A percentile compares a stretch with the other conserved stretches of the same genome.
These are phyloP conservation scores for Ampelomyces quisqualis DNA, from an alignment of 2,329 filamentous ascomycete genomes.

Conservation along the genomic window DNA sequence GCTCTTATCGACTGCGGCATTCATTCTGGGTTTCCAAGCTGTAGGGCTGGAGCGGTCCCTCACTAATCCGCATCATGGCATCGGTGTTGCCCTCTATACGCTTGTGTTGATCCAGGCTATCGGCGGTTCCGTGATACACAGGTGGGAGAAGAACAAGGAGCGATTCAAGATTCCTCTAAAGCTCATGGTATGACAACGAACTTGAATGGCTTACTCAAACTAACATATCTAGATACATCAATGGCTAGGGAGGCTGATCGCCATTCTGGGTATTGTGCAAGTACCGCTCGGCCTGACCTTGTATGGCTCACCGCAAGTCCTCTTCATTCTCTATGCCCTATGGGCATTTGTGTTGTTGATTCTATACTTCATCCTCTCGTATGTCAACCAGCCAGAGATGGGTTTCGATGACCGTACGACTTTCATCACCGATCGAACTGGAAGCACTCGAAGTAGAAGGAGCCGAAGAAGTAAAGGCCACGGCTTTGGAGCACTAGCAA, in stretches of 20 bases:
- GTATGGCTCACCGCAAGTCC: slow-evolving; percentile 81
- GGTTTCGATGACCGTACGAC: slow-evolving; percentile 59
- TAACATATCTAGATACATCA: slow-evolving; percentile 70
- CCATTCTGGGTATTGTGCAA: slow-evolving; percentile 80
- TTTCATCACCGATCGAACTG: slow-evolving; percentile 58
- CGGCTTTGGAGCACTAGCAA: slow-evolving; percentile 52
- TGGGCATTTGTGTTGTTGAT: slow-evolving; percentile 73
- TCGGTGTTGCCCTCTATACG: slow-evolving; percentile 76
- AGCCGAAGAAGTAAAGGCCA: slow-evolving; percentile 35
- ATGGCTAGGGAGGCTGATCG: slow-evolving; percentile 78
- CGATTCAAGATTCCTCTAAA: slow-evolving; percentile 58
- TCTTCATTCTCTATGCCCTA: slow-evolving; percentile 83
- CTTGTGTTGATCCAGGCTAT: slow-evolving; percentile 70
- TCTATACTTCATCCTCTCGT: slow-evolving; percentile 78
- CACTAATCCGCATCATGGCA: slow-evolving; percentile 82
- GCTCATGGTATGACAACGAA: slow-evolving; percentile 51
- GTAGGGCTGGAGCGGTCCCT: slow-evolving; percentile 71
- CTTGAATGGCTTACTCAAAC: slow-evolving; percentile 14
- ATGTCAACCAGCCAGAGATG: slow-evolving; percentile 60
- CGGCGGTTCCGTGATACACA: slow-evolving; percentile 65
- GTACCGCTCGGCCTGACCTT: slow-evolving; percentile 86
- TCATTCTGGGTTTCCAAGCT: slow-evolving; percentile 75
- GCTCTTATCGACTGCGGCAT: slow-evolving; percentile 67
- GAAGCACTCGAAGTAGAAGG: slow-evolving; percentile 43
- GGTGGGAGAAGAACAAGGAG: slow-evolving; percentile 54